Evolutionary conservation across 208 protist species (phyloP).

Genomic region (Trypanosoma caninum): DNA sequence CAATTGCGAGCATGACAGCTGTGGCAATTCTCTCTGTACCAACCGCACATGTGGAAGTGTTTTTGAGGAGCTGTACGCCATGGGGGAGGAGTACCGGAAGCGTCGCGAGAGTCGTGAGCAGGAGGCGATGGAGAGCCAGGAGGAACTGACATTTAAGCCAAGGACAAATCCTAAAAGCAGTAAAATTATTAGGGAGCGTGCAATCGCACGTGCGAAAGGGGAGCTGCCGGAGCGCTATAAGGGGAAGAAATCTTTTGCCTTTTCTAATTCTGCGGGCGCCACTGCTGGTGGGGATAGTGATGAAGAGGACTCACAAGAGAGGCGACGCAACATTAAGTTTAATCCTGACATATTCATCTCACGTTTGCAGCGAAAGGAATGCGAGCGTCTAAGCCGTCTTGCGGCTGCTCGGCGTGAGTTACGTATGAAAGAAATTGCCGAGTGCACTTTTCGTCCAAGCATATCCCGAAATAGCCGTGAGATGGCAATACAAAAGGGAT

Average conservation of each 20-base stretch:
- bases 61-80: slow-evolving; percentile 34
- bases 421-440: slow-evolving; percentile 6
- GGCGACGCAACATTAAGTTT: slow-evolving; percentile 5
- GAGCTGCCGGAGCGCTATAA: slow-evolving; percentile 14
- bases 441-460: slow-evolving; percentile 42
- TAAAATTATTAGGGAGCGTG: slow-evolving; percentile 25
- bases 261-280: no score
- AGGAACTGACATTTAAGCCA: slow-evolving; percentile 25
- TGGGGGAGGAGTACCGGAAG: slow-evolving; percentile 22
- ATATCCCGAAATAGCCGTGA: slow-evolving; percentile 19
- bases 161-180: slow-evolving; percentile 20
- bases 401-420: slow-evolving; percentile 4
- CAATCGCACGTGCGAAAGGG: slow-evolving; percentile 23
- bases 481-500: slow-evolving; percentile 18
- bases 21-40: neutral
- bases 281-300: neutral
- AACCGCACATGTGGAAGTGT: slow-evolving; percentile 6
- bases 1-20: neutral
- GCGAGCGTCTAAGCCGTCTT: slow-evolving; percentile 6
- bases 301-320: neutral
- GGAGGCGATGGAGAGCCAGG: slow-evolving; percentile 17
- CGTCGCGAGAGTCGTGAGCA: slow-evolving; percentile 26
- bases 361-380: slow-evolving; percentile 23
- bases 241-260: neutral
- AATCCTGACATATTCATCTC: slow-evolving; percentile 23